phyloP scores from a whole-genome alignment of 2,329 filamentous ascomycete species.

The Didymella arachidicola region DNA sequence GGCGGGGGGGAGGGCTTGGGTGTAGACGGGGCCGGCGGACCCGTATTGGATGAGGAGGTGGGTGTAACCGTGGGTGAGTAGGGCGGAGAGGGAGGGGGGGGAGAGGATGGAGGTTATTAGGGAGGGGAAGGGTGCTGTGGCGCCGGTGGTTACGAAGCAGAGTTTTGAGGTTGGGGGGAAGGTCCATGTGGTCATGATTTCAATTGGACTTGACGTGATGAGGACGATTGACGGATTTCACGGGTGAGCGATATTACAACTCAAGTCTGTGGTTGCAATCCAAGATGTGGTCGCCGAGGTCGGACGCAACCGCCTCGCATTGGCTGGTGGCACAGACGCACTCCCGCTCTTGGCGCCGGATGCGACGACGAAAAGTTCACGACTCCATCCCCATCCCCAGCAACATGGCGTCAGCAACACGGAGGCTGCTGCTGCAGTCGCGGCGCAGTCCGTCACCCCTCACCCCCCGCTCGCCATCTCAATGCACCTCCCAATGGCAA shows the following conservation, averaged over 20 bases:
- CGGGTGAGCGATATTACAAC: no score
- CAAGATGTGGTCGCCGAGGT: constrained; percentile 30
- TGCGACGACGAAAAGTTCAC: constrained; percentile 43
- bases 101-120: constrained; percentile 73
- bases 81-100: constrained; percentile 66
- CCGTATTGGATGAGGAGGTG: constrained; percentile 84
- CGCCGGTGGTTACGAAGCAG: constrained; percentile 91
- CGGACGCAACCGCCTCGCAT: constrained; percentile 29
- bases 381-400: constrained; percentile 24
- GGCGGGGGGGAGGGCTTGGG: constrained; percentile 37
- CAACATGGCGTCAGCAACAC: constrained; percentile 49
- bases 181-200: constrained; percentile 32
- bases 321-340: constrained; percentile 31
- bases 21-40: constrained; percentile 65
- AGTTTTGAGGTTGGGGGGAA: constrained; percentile 49
- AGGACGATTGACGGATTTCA: no score
- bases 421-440: constrained; percentile 43
- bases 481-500: constrained; percentile 41
- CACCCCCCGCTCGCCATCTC: constrained; percentile 26
- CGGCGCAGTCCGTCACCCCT: constrained; percentile 39
- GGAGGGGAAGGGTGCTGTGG: constrained; percentile 81
- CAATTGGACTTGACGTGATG: background rate
- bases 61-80: constrained; percentile 70
- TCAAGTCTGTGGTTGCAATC: background rate
- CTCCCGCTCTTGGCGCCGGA: constrained; percentile 23